Conservation (phyloP, 345 rosid genomes). For the Syzygium aqueum region DNA sequence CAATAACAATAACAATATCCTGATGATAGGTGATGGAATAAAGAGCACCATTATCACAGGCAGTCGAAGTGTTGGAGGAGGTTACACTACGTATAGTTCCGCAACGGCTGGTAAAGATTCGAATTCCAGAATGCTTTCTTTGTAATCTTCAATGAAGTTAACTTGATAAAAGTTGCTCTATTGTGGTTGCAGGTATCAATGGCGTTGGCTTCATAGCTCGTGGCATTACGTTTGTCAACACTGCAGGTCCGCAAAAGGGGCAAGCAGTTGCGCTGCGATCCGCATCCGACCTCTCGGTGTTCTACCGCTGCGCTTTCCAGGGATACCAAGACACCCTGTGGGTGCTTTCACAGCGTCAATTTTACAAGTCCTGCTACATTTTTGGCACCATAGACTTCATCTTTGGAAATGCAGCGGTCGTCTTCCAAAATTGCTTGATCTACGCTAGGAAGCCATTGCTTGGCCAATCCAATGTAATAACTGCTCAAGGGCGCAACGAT, state of each 20-base stretch:
- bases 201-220: constrained; percentile 53
- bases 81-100: constrained; percentile 29
- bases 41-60: constrained; percentile 29
- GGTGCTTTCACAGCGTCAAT: constrained; percentile 45
- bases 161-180: background rate
- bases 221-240: constrained; percentile 51
- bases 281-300: constrained; percentile 38
- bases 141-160: background rate
- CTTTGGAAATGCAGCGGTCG: constrained; percentile 57
- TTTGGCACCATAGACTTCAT: constrained; percentile 57
- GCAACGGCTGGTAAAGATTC: constrained; percentile 27
- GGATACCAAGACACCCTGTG: constrained; percentile 58
- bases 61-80: constrained; percentile 30
- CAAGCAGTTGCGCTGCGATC: constrained; percentile 68
- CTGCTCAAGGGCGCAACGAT: constrained; percentile 56
- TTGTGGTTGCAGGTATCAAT: constrained; percentile 16
- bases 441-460: constrained; percentile 27
- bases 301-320: constrained; percentile 28
- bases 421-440: constrained; percentile 50
- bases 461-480: constrained; percentile 41
- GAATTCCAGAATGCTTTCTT: background rate
- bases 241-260: constrained; percentile 42
- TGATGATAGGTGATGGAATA: constrained; percentile 30
- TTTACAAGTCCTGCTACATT: constrained; percentile 31
- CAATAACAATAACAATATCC: constrained; percentile 15